Base-by-base conservation (phyloP, 331 rosid species). In the Saraca asoca region DNA sequence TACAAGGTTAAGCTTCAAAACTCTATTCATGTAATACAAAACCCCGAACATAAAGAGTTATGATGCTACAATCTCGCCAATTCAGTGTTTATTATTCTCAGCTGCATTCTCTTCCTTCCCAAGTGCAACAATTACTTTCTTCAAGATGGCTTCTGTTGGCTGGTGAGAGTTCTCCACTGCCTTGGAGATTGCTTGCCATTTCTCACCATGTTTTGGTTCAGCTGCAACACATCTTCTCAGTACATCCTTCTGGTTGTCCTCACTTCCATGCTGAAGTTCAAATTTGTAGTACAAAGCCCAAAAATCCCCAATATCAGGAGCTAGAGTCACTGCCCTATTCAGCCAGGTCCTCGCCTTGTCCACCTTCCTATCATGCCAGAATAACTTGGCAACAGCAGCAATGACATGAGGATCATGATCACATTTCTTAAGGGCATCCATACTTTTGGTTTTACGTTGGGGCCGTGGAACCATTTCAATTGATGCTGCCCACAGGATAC, bases 391-490 rank as follows among this genome's bases (percentile, higher is more conserved):
- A 76, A 86, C 91, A 20, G 91, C 90, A 52, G 91, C 91, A 55
- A 85, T 83, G 56, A 91, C 95, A 66, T 88, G 90, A 37, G 97
- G 88, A 75, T 88, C 97, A 37, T 91, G 96, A 71, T 91, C 97
- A 56, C 88, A 88, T 79, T 91, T 91, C 81, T 88, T 88, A 16
- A 88, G 84, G 51, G 97, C 96, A 80, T 91, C 96, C 87, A 74
- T 81, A 70, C 96, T 86, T 81, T 86, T 91, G 14, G 80, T 88
- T 79, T 81, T 91, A 8, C 95, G 79, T 63, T 91, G 96, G 4
- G 98, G 95, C 51, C 88, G 96, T 5, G 97, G 98, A 63, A 79
- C 98, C 96, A 89, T 87, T 76, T 91, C 95, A 66, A 89, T 87
- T 7, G 95, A 88, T 5, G 89, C 86, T 48, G 97, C 95, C 96